These are phyloP conservation scores for Xylariaceae sp. DNA, from an alignment of 2,329 filamentous ascomycete genomes.

Conservation along the genomic window DNA sequence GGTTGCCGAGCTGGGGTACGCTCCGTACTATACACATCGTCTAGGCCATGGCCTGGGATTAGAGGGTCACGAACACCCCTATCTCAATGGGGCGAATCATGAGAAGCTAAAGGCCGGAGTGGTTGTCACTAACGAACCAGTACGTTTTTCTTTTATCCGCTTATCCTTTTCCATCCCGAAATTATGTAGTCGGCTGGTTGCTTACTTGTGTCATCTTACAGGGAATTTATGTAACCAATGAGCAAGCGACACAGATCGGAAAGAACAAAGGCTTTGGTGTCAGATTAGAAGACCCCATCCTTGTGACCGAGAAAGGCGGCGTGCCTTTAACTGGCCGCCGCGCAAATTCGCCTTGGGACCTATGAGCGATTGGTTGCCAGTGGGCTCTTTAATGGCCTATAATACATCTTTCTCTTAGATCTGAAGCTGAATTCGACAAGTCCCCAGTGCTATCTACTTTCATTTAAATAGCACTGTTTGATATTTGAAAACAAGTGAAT, in stretches of 20 bases:
- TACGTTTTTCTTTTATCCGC: conserved; percentile 14
- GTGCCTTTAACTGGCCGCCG: conserved; percentile 26
- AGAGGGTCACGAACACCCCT: conserved; percentile 30
- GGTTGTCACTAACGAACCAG: conserved; percentile 29
- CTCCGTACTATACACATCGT: conserved; percentile 27
- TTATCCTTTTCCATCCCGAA: not conserved
- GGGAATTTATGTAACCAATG: conserved; percentile 31
- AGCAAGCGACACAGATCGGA: conserved; percentile 25
- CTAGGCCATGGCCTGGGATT: conserved; percentile 28
- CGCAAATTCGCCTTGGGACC: conserved; percentile 28
- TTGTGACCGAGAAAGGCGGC: conserved; percentile 26
- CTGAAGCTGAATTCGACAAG: no score
- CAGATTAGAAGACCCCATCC: conserved; percentile 28
- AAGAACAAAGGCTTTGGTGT: conserved; percentile 25
- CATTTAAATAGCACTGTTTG: no score
- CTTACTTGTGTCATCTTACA: conserved; percentile 3
- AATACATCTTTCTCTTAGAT: no score
- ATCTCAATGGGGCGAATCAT: conserved; percentile 28
- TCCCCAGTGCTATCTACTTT: no score
- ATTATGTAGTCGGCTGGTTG: not conserved
- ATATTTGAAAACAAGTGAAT: no score
- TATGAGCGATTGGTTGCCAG: no score
- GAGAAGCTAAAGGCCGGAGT: conserved; percentile 26
- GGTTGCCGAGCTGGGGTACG: conserved; percentile 23
- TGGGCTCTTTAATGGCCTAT: no score